Conservation (phyloP, 2,329 filamentous ascomycete species). For the Emericellopsis atlantica region DNA sequence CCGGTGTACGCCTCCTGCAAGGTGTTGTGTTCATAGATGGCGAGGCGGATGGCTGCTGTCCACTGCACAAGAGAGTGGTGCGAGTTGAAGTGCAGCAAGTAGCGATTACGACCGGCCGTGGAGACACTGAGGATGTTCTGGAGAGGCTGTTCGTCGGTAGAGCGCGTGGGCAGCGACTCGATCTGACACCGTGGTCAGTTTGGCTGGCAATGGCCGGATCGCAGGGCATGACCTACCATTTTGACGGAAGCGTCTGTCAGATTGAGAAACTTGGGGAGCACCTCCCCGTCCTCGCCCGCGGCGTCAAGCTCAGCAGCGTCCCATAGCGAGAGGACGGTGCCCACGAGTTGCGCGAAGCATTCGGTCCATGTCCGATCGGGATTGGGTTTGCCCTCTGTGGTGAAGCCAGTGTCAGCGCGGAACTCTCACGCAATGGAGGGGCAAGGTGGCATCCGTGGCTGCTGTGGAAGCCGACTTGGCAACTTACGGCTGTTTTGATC, state of each 20-base stretch:
- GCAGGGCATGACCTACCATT: slow-evolving; percentile 51
- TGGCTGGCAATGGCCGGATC: not conserved
- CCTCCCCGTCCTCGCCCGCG: slow-evolving; percentile 72
- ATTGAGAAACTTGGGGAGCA: slow-evolving; percentile 89
- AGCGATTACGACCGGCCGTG: slow-evolving; percentile 89
- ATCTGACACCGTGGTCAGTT: slow-evolving; percentile 41
- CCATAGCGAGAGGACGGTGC: slow-evolving; percentile 91
- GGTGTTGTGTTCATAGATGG: slow-evolving; percentile 88
- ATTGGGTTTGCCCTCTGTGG: slow-evolving; percentile 71
- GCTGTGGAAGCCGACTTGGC: slow-evolving; percentile 3
- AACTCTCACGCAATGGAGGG: not conserved
- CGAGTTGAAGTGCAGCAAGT: slow-evolving; percentile 92
- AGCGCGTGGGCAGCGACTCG: slow-evolving; percentile 77
- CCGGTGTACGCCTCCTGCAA: slow-evolving; percentile 96
- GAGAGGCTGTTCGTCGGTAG: slow-evolving; percentile 62
- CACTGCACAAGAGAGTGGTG: slow-evolving; percentile 87
- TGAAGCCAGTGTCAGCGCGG: slow-evolving; percentile 1
- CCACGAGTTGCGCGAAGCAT: slow-evolving; percentile 92
- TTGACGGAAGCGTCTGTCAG: slow-evolving; percentile 95
- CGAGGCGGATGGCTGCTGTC: slow-evolving; percentile 85
- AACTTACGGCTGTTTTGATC: slow-evolving; percentile 79
- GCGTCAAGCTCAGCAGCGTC: slow-evolving; percentile 85
- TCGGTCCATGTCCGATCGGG: slow-evolving; percentile 84
- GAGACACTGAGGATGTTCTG: slow-evolving; percentile 94
- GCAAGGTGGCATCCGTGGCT: not conserved